Evolutionary conservation across 495 filamentous ascomycete species (phyloP), one percentile per base, ranked within the genome.

Genomic region (Aspergillus steynii): DNA sequence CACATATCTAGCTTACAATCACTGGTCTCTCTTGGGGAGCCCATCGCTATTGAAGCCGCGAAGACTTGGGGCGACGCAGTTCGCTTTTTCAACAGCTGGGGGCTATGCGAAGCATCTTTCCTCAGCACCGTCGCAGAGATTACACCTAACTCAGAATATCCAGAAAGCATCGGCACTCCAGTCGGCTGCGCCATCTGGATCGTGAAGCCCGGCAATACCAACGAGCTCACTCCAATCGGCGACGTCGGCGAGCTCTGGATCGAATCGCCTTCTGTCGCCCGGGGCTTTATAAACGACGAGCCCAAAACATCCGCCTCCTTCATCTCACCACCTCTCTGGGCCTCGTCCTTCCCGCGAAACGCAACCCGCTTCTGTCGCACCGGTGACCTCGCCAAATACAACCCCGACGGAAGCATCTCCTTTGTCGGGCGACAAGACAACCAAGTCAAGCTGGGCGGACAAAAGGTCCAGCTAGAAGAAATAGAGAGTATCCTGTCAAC

Each of bases 351-450:
- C 37, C 37, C 12, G 37, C 5, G 37, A 42, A 42, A 42, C 4
- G 37, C 37, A 42, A 15, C 10, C 37, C 37, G 9, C 12, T 15
- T 42, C 37, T 42, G 37, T 42, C 37, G 37, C 37, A 42, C 37
- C 12, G 37, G 37, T 10, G 37, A 42, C 14, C 37, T 50, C n/a
- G 48, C 25, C 50, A 51, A 51, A 29, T 51, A 51, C 25, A 51
- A 51, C 15, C 4, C 25, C 8, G 50, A 28, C 29, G 25, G 50
- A 28, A 51, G 50, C 26, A 51, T 51, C 50, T 29, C 25, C 26
- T 51, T 27, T 12, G 6, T 51, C 26, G 50, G 50, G 0, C 25
- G 50, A 12, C 25, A 51, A 51, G 50, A 14, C 8, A 51, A 51
- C 25, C 25, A 29, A 3, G 50, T 27, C 26, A 51, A 51, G 25